Percentiles rank a stretch among this genome's conserved stretches.
Evolutionary conservation across 2,329 filamentous ascomycete species (phyloP).

Genomic region (Talaromyces pinophilus): DNA sequence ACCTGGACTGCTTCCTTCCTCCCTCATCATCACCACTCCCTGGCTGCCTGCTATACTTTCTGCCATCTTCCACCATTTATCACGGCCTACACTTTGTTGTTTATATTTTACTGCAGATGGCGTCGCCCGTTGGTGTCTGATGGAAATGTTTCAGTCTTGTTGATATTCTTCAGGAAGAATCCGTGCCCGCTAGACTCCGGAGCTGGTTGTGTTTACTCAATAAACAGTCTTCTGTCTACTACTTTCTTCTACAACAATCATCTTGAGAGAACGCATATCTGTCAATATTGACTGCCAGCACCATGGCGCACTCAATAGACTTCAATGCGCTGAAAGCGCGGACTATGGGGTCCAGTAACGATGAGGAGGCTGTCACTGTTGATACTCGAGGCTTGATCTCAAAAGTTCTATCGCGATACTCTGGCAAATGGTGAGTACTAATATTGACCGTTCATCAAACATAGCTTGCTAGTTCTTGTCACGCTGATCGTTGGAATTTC

Average conservation of each 20-base stretch:
- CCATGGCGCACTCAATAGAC: slow-evolving; percentile 69
- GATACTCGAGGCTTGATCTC: slow-evolving; percentile 96
- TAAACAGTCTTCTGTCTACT: not conserved
- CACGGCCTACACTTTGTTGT: not conserved
- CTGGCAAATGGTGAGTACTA: slow-evolving; percentile 81
- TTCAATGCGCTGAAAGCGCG: slow-evolving; percentile 75
- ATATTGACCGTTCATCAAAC: slow-evolving; percentile 15
- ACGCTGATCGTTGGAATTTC: slow-evolving; percentile 3
- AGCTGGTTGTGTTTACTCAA: slow-evolving; percentile 3
- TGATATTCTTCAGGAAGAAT: not conserved
- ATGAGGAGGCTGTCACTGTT: slow-evolving; percentile 96
- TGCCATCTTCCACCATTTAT: not conserved
- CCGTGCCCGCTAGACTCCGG: not conserved
- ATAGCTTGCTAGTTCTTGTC: too few relatives aligned
- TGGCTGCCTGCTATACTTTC: not conserved
- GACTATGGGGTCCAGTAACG: slow-evolving; percentile 79
- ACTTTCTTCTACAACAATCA: not conserved
- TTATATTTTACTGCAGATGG: not conserved
- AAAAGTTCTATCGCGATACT: slow-evolving; percentile 94
- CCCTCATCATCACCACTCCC: slow-evolving; percentile 5
- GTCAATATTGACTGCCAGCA: slow-evolving; percentile 20
- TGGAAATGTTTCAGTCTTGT: not conserved
- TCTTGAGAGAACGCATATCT: not conserved
- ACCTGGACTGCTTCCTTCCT: not conserved
- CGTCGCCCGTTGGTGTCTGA: not conserved